Percentiles rank a stretch among this genome's conserved stretches.
Conservation (phyloP, 805 yeast species). For the Starmerella etchellsii region DNA sequence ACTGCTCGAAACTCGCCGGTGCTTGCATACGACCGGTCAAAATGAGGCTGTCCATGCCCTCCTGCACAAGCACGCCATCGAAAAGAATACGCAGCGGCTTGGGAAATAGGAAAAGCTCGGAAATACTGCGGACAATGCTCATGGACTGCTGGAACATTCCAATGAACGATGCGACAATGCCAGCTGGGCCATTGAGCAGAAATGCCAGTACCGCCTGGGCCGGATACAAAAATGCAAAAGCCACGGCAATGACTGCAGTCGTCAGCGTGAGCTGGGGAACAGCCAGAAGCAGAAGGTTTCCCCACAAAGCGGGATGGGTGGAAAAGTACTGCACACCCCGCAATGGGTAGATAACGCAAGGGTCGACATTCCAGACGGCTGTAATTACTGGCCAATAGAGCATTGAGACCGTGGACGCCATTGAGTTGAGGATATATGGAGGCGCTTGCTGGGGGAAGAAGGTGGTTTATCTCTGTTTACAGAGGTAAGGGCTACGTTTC, state of each 20-base stretch:
- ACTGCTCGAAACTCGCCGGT: conserved; percentile 22
- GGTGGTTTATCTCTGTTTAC: no score
- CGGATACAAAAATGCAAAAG: conserved; percentile 35
- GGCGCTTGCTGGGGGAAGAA: no score
- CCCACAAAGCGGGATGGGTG: conserved; percentile 35
- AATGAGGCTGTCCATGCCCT: conserved; percentile 36
- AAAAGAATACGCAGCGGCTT: conserved; percentile 36
- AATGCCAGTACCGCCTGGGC: conserved; percentile 32
- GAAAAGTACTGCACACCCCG: conserved; percentile 34
- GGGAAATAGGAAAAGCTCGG: conserved; percentile 35
- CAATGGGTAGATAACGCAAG: conserved; percentile 23
- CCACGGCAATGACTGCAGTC: conserved; percentile 27
- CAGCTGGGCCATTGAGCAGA: conserved; percentile 40
- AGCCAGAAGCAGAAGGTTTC: conserved; percentile 32
- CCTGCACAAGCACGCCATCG: conserved; percentile 36
- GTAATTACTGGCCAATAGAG: conserved; percentile 2
- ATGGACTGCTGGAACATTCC: conserved; percentile 35
- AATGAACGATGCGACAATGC: conserved; percentile 35
- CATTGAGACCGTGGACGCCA: conserved; percentile 5
- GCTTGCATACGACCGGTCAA: conserved; percentile 28
- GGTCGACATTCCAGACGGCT: background rate
- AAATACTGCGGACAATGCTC: conserved; percentile 32
- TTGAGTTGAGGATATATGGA: no score
- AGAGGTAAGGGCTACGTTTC: no score
- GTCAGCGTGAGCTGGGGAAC: conserved; percentile 37